Evolutionary conservation across 371 early-diverging fungal species (phyloP).

Genomic region (Mucor saturninus): DNA sequence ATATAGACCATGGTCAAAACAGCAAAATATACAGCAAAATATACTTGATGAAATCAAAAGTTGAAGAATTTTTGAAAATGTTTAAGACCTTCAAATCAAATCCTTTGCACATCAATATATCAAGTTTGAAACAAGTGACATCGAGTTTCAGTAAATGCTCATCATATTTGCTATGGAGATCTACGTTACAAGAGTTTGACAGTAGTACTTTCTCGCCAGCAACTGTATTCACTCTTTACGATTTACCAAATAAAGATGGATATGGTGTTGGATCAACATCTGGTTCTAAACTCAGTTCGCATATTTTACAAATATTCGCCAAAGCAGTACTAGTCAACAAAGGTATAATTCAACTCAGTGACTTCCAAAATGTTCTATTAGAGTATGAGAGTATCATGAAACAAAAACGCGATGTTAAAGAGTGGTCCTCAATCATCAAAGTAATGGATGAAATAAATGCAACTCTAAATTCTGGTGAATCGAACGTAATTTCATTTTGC

Average conservation of each 20-base stretch:
- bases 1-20: too few species aligned
- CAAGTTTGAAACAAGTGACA: conserved; percentile 24
- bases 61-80: conserved; percentile 23
- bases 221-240: conserved; percentile 18
- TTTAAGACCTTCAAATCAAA: conserved; percentile 24
- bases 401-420: conserved; percentile 20
- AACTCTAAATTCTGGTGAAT: conserved; percentile 14
- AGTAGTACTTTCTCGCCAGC: conserved; percentile 21
- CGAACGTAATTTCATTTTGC: conserved; percentile 11
- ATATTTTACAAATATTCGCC: conserved; percentile 11
- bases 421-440: conserved; percentile 17
- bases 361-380: conserved; percentile 17
- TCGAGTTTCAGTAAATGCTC: conserved; percentile 25
- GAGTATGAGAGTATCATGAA: conserved; percentile 19
- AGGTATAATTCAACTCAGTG: conserved; percentile 18
- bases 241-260: conserved; percentile 16
- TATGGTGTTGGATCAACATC: conserved; percentile 15
- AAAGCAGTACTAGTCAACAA: conserved; percentile 21
- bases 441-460: conserved; percentile 18
- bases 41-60: conserved; percentile 23
- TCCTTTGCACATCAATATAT: conserved; percentile 23
- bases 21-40: too few species aligned
- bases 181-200: conserved; percentile 24
- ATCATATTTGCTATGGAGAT: conserved; percentile 24
- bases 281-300: conserved; percentile 16